phyloP scores from a whole-genome alignment of 441 rosid species.

The Arabidopsis lyrata region DNA sequence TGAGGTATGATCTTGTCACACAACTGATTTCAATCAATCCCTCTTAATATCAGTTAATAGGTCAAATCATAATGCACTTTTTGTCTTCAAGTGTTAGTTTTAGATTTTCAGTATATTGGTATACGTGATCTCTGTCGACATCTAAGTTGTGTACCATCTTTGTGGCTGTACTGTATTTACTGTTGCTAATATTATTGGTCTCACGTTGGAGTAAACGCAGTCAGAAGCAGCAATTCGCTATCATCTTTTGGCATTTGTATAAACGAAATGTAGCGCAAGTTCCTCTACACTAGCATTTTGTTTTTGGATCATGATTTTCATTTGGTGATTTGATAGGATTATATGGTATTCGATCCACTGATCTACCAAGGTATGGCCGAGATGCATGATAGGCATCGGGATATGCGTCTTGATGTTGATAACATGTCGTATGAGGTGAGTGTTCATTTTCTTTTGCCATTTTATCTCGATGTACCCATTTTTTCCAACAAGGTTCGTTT shows the following conservation, averaged over 20 bases:
- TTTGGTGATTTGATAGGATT: conserved; percentile 59
- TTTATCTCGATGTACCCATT: not conserved
- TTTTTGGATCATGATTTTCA: conserved; percentile 12
- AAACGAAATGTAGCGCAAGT: conserved; percentile 1
- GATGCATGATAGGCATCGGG: conserved; percentile 82
- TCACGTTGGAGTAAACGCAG: not conserved
- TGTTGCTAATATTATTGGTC: not conserved
- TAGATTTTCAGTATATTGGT: conserved; percentile 20
- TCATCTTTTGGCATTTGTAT: conserved; percentile 15
- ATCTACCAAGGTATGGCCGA: conserved; percentile 70
- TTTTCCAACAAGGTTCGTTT: conserved; percentile 11
- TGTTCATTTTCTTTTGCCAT: not conserved
- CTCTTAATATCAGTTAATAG: conserved; percentile 13
- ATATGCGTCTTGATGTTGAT: conserved; percentile 92
- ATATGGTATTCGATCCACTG: conserved; percentile 75
- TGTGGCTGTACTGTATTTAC: conserved; percentile 10
- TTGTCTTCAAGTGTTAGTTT: conserved; percentile 26
- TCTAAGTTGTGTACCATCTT: conserved; percentile 14
- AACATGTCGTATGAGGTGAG: conserved; percentile 93
- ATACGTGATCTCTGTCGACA: not conserved
- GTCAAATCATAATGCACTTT: conserved; percentile 14
- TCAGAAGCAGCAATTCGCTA: not conserved
- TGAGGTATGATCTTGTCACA: conserved; percentile 65
- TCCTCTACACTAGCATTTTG: not conserved
- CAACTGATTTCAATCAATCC: conserved; percentile 16